Evolutionary conservation across 306 rosid genomes (phyloP), one percentile per base, ranked within the genome.

Genomic region (Abrus pulchellus): DNA sequence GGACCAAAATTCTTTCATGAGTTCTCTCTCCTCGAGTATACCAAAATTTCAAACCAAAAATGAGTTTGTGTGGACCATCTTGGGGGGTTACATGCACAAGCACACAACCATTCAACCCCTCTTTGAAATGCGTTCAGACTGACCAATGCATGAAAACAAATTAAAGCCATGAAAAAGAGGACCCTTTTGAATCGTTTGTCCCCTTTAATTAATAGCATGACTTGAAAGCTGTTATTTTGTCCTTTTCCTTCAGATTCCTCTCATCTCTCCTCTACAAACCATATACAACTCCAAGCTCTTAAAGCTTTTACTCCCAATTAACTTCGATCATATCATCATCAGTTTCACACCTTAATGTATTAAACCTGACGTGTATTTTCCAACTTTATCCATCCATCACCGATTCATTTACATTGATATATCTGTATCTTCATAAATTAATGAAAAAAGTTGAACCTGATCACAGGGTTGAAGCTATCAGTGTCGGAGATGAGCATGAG

Each of bases 391-490:
- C 28, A 38, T 64, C 50, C 50, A n/a, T 10, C 71, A 41, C 71
- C 52, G 52, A 41, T 65, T 41, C 52, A 41, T 41, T 65, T 14
- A 20, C 20, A 20, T 36, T 36, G 40, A 36, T 20, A 36, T 36
- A 36, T 2, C 40, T 36, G 2, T 36, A 36, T 36, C 4, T 4
- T 36, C 28, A n/a, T 52, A 4, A 52, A 52, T 52, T 52, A 52
- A n/a, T n/a, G 6, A 52, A 5, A 7, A 20, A 20, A 20, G 20
- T 20, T 20, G 20, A 61, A 63, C 29, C 29, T 34, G 29, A 36
- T 3, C 74, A 66, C 72, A 88, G 94, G 90, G 74, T 44, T 82
- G 87, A 90, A 87, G 80, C 72, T 83, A 33, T 72, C 92, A 10
- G 79, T 79, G 30, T 14, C 77, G 1, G 91, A 86, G 80, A 76